A percentile compares a stretch with the other conserved stretches of the same genome.
Conservation (phyloP, 2,329 filamentous ascomycete species). For the Penicillium sp. region DNA sequence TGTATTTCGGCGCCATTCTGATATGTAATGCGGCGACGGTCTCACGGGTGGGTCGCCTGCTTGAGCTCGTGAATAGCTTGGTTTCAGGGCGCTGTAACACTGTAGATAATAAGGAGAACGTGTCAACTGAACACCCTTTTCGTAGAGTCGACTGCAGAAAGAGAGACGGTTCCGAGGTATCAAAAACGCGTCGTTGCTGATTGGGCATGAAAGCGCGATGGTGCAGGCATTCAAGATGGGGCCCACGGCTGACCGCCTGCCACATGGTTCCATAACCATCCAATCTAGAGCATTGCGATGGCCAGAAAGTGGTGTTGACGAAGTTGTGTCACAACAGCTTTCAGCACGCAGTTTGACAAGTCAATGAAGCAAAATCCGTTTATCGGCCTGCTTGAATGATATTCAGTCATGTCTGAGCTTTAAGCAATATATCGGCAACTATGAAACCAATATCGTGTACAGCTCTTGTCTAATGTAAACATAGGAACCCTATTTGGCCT, state of each 20-base stretch:
- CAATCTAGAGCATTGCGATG: too few relatives aligned
- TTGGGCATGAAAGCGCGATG: not conserved
- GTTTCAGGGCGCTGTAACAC: not conserved
- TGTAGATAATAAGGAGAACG: not conserved
- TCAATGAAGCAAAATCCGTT: not conserved
- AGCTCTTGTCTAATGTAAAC: not conserved
- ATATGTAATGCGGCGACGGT: not conserved
- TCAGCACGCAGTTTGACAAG: not conserved
- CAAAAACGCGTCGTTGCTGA: not conserved
- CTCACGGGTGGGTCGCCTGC: conserved; percentile 6
- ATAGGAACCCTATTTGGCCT: not conserved
- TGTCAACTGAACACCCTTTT: not conserved
- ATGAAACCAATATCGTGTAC: not conserved
- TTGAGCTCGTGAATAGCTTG: not conserved
- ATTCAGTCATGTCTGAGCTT: too few relatives aligned
- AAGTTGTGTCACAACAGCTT: not conserved
- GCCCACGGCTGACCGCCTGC: not conserved
- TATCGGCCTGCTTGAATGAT: not conserved
- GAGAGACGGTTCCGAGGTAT: not conserved
- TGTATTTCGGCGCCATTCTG: conserved; percentile 40
- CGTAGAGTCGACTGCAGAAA: not conserved
- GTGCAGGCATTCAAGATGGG: not conserved
- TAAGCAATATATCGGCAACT: not conserved
- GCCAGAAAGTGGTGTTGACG: too few relatives aligned
- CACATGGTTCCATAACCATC: not conserved